Conservation (phyloP, 331 rosid genomes). For the Rhamnella rubrinervis region DNA sequence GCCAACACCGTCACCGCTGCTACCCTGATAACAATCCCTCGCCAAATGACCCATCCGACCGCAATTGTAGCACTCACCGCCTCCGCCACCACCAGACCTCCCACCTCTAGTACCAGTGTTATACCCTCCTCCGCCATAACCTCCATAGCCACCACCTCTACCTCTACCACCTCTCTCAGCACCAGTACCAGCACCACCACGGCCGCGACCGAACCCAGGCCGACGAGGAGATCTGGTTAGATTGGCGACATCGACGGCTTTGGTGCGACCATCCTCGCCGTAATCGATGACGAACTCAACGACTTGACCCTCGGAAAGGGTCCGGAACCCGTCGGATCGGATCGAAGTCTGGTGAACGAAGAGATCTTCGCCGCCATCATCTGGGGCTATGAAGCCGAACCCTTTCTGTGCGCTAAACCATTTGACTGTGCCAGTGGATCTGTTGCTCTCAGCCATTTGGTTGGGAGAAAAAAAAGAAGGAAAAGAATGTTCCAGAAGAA, state of each 20-base stretch:
- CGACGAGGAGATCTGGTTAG: slow-evolving; percentile 42
- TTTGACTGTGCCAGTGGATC: slow-evolving; percentile 67
- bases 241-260: slow-evolving; percentile 60
- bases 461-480: no score
- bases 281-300: slow-evolving; percentile 53
- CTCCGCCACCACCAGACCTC: slow-evolving; percentile 23
- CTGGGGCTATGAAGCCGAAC: slow-evolving; percentile 76
- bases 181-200: slow-evolving; percentile 20
- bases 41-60: slow-evolving; percentile 80
- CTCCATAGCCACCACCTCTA: slow-evolving; percentile 28
- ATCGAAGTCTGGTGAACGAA: slow-evolving; percentile 85
- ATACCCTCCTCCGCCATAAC: slow-evolving; percentile 16
- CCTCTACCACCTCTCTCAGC: slow-evolving; percentile 34
- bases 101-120: slow-evolving; percentile 3
- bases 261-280: slow-evolving; percentile 59
- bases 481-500: slow-evolving; percentile 16
- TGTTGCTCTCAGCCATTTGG: slow-evolving; percentile 49
- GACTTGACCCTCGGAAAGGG: slow-evolving; percentile 57
- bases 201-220: slow-evolving; percentile 12
- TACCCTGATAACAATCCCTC: slow-evolving; percentile 54
- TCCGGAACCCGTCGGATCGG: slow-evolving; percentile 66
- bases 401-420: slow-evolving; percentile 85
- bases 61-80: slow-evolving; percentile 69
- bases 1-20: slow-evolving; percentile 19
- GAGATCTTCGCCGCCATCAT: slow-evolving; percentile 63